Conservation (phyloP, 2,329 filamentous ascomycete species). For the Aspergillus sp. region DNA sequence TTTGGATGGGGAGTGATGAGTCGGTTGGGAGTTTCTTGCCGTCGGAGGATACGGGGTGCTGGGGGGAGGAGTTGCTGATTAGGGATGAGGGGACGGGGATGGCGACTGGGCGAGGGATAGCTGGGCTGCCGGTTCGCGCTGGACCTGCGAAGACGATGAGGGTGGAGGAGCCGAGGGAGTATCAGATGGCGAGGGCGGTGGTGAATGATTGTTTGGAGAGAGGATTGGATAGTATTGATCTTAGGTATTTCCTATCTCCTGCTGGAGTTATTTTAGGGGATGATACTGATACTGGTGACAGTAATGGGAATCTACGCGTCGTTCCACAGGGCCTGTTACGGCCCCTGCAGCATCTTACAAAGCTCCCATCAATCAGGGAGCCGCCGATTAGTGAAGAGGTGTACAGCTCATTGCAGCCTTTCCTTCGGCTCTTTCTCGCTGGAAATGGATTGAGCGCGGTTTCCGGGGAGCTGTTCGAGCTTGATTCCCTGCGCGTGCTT, state of each 20-base stretch:
- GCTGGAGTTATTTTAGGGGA: neutral
- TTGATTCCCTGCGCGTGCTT: conserved; percentile 42
- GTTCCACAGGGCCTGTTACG: conserved; percentile 36
- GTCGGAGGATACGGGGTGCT: conserved; percentile 34
- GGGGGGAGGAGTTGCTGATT: conserved; percentile 40
- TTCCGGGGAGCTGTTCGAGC: conserved; percentile 42
- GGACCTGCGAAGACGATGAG: conserved; percentile 20
- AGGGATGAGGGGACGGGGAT: conserved; percentile 24
- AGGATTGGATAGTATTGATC: conserved; percentile 45
- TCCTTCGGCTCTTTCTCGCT: conserved; percentile 44
- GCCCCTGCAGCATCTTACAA: conserved; percentile 42
- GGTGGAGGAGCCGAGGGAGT: conserved; percentile 34
- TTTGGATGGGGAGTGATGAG: conserved; percentile 50
- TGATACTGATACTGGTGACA: conserved; percentile 16
- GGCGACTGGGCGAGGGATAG: neutral
- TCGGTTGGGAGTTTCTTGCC: conserved; percentile 32
- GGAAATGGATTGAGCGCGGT: conserved; percentile 42
- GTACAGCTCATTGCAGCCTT: conserved; percentile 41
- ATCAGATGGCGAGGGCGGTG: conserved; percentile 36
- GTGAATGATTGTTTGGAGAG: conserved; percentile 44
- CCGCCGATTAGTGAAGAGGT: conserved; percentile 37
- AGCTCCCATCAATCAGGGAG: conserved; percentile 34
- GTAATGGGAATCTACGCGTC: conserved; percentile 29
- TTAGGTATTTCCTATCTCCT: conserved; percentile 38
- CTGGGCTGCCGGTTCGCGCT: conserved; percentile 2